Evolutionary conservation across 2,329 filamentous ascomycete genomes (phyloP), one percentile per base, ranked within the genome.

Genomic region (Shiraia sp.): DNA sequence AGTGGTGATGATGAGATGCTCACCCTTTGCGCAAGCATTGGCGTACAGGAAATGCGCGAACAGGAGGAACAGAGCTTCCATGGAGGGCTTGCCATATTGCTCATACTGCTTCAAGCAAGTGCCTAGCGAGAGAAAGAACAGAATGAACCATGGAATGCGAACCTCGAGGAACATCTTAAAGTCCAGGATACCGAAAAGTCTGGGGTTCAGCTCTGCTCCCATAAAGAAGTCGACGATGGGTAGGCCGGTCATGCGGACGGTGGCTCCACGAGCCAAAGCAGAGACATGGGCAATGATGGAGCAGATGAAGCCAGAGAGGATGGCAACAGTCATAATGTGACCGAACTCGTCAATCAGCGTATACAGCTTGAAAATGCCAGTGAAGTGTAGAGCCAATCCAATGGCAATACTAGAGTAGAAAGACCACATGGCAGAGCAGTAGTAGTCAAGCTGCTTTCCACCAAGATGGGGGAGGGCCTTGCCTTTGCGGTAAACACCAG

Each of bases 131-230:
- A 92, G 77, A 45, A 92, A 81, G 62, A 95, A 85, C 31, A 96
- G 79, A 54, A 95, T 91, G 72, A 85, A 96, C 90, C 90, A 96
- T 26, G 90, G 90, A 52, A 96, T 80, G 56, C 90, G 86, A 47
- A 96, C 90, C 69, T 96, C 90, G 63, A 90, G 93, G 74, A 96
- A 96, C 89, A 95, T 93, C 75, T 95, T 95, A 75, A 93, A 89
- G 71, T 95, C 89, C 36, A 95, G 73, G 55, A 89, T 85, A 41
- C 85, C 86, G 64, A 90, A 92, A 77, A 96, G 81, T 54, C 89
- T 80, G 4, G 89, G 89, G 73, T 95, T 93, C 40, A 95, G 77
- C 73, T 95, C 89, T 10, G 87, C 86, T 39, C 89, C 89, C 82
- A 93, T 90, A 77, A 93, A 95, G 72, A 93, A 93, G 74, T 95